Evolutionary conservation across 2,329 filamentous ascomycete genomes (phyloP), one percentile per base, ranked within the genome.

Genomic region (Aspergillus intermedius): DNA sequence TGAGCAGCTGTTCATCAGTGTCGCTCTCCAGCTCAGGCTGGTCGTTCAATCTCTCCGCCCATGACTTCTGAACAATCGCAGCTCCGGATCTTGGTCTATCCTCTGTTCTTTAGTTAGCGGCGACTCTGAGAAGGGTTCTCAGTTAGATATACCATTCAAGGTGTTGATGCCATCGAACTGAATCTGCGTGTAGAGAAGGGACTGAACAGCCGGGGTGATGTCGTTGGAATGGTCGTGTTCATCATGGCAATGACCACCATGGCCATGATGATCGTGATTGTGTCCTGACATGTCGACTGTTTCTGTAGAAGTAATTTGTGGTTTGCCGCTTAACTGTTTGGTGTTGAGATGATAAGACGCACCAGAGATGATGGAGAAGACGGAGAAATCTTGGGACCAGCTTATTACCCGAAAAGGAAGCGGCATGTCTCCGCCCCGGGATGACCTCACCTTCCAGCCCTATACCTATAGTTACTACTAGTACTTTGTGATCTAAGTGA

Each of bases 191-290:
- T 96, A 97, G 32, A 98, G 83, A 39, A 90, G 89, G 60, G 84
- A 86, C 70, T 97, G 91, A 13, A 96, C 77, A 1, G 91, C 91
- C 0, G 93, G 93, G 1, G 88, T 91, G 60, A 95, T 82, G 74
- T 97, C 91, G 74, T 97, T 88, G 42, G 81, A 85, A 72, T 96
- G 91, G 69, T 95, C 90, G 68, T 96, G 90, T 57, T 75, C 72
- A 54, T 74, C 73, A 53, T 77, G 73, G 49, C 68, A 75, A 58
- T 78, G 73, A 41, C 70, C 68, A 49, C 61, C 60, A 51, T 75
- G 68, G 45, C 66, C 59, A 49, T 70, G 61, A 44, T 67, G 54
- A 39, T 70, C 64, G 45, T 71, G 65, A 54, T 67, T 58, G 50
- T 71, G 67, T 3, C 60, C 61, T 17, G 68, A 63, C 66, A 67